Base-by-base conservation (phyloP, 1,139 yeast genomes). In the Pichia sp. region DNA sequence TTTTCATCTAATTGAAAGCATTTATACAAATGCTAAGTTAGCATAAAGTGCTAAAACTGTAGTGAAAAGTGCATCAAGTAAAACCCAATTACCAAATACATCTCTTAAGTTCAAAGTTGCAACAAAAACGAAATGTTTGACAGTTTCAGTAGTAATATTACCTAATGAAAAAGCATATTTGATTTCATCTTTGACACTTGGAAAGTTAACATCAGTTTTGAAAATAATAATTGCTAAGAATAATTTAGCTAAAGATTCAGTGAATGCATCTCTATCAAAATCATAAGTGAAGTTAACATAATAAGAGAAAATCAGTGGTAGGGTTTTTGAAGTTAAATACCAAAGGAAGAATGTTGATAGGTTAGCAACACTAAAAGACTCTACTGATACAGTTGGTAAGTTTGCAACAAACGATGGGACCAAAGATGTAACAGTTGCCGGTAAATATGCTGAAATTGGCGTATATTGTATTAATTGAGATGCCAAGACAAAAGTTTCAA, bases 261-360 rank as follows among this genome's bases (percentile, higher is more conserved):
- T 67, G 55, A 77, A 75, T 32, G 82, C 82, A 62, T 78, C 83
- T 65, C 70, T 71, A 46, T 74, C 75, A 55, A 80, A 68, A 46
- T 60, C 63, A 42, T 59, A 61, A 40, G 64, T 60, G 63, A 78
- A 78, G 63, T 78, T 78, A 58, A 78, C 59, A 64, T 73, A 78
- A 65, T 74, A 77, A 29, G 81, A 72, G 27, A 67, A 56, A 36
- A 68, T 37, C 52, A 68, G 63, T 30, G 83, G 83, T 34, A 71
- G 46, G 9, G 63, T 52, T 44, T 74, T 61, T 3, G 79, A 67
- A 45, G 67, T 57, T 18, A 70, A 43, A n/a, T 56, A 49, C 82
- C 82, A 78, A 49, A 69, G 59, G 27, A 58, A 39, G 8, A 71
- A 57, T 29, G 72, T 66, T n/a, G 71, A 60, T 41, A 68, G 44